phyloP scores from a whole-genome alignment of 2,329 filamentous ascomycete genomes.

The Penicillium sp. region DNA sequence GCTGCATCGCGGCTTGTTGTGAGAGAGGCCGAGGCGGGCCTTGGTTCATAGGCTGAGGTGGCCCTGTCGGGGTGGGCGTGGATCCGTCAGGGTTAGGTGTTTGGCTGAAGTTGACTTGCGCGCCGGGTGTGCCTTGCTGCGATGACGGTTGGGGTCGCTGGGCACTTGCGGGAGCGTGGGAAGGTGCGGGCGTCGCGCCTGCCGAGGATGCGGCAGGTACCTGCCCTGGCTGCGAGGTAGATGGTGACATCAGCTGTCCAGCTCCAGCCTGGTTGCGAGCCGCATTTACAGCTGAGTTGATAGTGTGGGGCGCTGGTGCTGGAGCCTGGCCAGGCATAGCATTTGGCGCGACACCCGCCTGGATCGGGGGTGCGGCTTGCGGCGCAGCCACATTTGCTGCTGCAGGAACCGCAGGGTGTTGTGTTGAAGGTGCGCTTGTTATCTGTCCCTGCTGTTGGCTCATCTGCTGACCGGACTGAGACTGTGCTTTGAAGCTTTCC shows the following conservation, averaged over 20 bases:
- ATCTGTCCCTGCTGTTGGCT: constrained; percentile 26
- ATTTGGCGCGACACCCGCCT: constrained; percentile 28
- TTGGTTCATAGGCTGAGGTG: constrained; percentile 34
- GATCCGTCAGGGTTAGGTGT: constrained; percentile 34
- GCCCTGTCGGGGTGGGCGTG: constrained; percentile 32
- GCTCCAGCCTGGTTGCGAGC: constrained; percentile 44
- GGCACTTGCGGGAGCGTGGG: constrained; percentile 24
- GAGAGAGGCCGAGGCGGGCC: constrained; percentile 46
- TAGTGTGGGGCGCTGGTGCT: constrained; percentile 47
- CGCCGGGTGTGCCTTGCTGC: constrained; percentile 33
- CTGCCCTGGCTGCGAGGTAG: constrained; percentile 37
- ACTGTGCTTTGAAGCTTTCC: constrained; percentile 44
- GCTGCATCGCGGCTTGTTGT: constrained; percentile 49
- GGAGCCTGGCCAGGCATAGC: constrained; percentile 37
- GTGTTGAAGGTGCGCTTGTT: constrained; percentile 19
- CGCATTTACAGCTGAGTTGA: constrained; percentile 51
- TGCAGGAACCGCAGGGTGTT: constrained; percentile 19
- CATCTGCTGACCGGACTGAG: constrained; percentile 33
- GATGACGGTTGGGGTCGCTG: constrained; percentile 31
- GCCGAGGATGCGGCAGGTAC: constrained; percentile 32
- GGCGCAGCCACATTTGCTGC: constrained; percentile 20
- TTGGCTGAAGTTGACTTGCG: constrained; percentile 34
- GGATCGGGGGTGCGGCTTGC: constrained; percentile 21
- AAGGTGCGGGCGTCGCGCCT: constrained; percentile 26
- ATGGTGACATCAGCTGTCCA: constrained; percentile 40